Conservation (phyloP, 2,329 filamentous ascomycete genomes). For the Paramyrothecium roridum region DNA sequence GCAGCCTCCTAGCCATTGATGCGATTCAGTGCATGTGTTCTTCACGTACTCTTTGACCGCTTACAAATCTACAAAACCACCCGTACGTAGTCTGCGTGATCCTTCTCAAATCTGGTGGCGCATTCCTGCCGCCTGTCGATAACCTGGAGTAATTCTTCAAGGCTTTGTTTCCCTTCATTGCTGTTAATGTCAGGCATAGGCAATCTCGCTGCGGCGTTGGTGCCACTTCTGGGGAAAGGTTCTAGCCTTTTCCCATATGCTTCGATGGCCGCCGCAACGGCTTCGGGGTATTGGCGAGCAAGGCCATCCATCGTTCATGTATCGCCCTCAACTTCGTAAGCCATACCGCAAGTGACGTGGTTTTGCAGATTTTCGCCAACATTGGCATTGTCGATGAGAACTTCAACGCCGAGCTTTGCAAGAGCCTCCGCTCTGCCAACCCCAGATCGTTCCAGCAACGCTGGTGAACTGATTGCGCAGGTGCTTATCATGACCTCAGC, state of each 20-base stretch:
- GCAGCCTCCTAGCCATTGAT: background rate
- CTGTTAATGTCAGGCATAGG: background rate
- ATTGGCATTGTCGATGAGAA: background rate
- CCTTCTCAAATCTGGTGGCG: background rate
- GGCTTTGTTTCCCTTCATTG: background rate
- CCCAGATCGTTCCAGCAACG: background rate
- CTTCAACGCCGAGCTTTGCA: background rate
- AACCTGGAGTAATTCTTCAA: background rate
- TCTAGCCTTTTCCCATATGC: background rate
- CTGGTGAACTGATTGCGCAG: background rate
- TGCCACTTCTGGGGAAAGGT: background rate
- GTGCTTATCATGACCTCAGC: background rate
- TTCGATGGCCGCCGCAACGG: background rate
- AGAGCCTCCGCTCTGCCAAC: background rate
- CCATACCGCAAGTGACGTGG: background rate
- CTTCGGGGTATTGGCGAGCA: background rate
- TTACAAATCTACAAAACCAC: background rate
- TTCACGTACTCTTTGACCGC: background rate
- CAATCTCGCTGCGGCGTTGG: background rate
- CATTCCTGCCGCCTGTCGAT: background rate
- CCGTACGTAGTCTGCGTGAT: background rate
- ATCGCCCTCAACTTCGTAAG: background rate
- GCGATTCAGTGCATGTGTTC: background rate
- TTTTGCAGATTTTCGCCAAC: background rate
- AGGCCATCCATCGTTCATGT: background rate